These are phyloP conservation scores for Penicillium pulvis DNA, from an alignment of 495 filamentous ascomycete species.

Conservation along the genomic window DNA sequence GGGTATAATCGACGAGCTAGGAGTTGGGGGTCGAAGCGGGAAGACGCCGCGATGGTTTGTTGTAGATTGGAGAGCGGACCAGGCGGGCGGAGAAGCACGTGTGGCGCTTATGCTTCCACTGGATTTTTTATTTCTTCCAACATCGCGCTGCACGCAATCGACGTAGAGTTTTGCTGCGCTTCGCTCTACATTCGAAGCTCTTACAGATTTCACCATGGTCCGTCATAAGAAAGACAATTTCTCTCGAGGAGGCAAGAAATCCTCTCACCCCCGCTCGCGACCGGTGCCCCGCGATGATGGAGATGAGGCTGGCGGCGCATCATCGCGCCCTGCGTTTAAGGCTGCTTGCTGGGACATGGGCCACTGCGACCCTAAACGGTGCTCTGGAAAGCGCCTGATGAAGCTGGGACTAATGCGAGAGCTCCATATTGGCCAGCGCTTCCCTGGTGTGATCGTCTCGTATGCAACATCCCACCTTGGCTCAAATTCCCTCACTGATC, in stretches of 20 bases:
- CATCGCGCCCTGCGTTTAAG: slow-evolving; percentile 68
- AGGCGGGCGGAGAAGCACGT: slow-evolving; percentile 35
- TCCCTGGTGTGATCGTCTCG: slow-evolving; percentile 88
- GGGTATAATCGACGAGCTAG: background rate
- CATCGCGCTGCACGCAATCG: background rate
- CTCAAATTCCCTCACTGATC: slow-evolving; percentile 17
- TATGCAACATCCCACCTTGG: slow-evolving; percentile 35
- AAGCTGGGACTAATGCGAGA: slow-evolving; percentile 90
- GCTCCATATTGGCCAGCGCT: slow-evolving; percentile 86
- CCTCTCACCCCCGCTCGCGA: slow-evolving; percentile 51
- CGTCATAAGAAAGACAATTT: slow-evolving; percentile 94
- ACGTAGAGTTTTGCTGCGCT: background rate
- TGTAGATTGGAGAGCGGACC: slow-evolving; percentile 21
- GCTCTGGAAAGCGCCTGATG: slow-evolving; percentile 93
- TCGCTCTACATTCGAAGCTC: background rate
- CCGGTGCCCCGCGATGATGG: slow-evolving; percentile 47
- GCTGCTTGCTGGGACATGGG: slow-evolving; percentile 97
- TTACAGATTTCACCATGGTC: slow-evolving; percentile 58
- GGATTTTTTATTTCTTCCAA: slow-evolving; percentile 20
- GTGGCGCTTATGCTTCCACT: slow-evolving; percentile 28
- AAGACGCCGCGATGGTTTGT: slow-evolving; percentile 18
- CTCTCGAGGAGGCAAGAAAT: slow-evolving; percentile 67
- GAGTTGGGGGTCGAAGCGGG: slow-evolving; percentile 11
- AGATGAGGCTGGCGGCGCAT: slow-evolving; percentile 29
- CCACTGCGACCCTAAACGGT: slow-evolving; percentile 96